These are phyloP conservation scores for Ascochyta clinopodiicola DNA, from an alignment of 2,329 filamentous ascomycete genomes.

Conservation along the genomic window DNA sequence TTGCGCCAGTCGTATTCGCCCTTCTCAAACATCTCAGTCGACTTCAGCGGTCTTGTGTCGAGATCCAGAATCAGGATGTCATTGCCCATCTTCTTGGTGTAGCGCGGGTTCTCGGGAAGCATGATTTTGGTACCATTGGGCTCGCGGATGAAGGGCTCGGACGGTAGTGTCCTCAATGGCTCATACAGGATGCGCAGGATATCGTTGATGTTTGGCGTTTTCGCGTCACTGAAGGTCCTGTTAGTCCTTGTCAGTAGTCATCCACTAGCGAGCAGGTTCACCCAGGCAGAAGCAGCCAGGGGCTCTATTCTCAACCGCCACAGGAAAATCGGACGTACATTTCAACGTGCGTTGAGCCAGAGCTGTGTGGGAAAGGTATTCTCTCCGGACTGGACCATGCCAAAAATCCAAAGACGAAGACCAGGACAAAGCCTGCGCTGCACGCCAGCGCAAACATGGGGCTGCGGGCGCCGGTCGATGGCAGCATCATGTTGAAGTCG, in stretches of 20 bases:
- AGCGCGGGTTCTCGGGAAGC: slow-evolving; percentile 40
- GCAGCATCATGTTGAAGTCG: slow-evolving; percentile 37
- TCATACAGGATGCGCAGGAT: slow-evolving; percentile 42
- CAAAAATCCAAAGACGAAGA: slow-evolving; percentile 45
- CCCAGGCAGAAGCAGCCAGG: background rate
- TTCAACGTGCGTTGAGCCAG: slow-evolving; percentile 27
- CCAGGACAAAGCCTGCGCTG: slow-evolving; percentile 38
- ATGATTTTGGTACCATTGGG: slow-evolving; percentile 39
- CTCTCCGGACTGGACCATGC: slow-evolving; percentile 42
- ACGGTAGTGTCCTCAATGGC: slow-evolving; percentile 36
- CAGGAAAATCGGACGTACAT: slow-evolving; percentile 28
- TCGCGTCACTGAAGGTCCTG: slow-evolving; percentile 32
- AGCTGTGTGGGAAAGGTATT: slow-evolving; percentile 29
- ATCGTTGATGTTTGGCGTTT: slow-evolving; percentile 40
- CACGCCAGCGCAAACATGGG: slow-evolving; percentile 41
- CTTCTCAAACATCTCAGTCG: slow-evolving; percentile 38
- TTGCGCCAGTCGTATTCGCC: slow-evolving; percentile 47
- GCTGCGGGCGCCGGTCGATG: slow-evolving; percentile 39
- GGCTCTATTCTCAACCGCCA: background rate
- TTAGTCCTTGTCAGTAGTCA: slow-evolving; percentile 21
- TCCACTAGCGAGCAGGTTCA: slow-evolving; percentile 1
- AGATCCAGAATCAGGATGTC: slow-evolving; percentile 47
- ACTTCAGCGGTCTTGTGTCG: slow-evolving; percentile 44
- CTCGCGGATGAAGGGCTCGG: slow-evolving; percentile 40
- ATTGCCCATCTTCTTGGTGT: slow-evolving; percentile 42